Base-by-base conservation (phyloP, 352 stramenopile species). In the Phytophthora podocarpi region DNA sequence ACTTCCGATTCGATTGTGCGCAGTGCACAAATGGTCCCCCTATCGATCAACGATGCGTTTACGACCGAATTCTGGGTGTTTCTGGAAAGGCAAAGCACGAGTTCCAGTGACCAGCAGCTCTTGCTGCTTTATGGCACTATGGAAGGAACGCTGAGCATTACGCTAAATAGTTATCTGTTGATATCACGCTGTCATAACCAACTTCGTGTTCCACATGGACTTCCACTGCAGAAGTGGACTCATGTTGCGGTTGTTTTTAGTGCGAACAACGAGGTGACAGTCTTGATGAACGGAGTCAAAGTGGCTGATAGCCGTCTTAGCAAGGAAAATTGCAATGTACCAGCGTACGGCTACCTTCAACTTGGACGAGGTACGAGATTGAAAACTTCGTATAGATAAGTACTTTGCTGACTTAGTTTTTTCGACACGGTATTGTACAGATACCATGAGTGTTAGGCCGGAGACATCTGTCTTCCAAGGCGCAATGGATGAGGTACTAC, bases 51-150 rank as follows among this genome's bases (percentile, higher is more conserved):
- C 0, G 63, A 48, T 9, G 55, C 34, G 8, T 56, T 80, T 42
- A 77, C 76, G 11, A 26, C 87, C 6, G 79, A 86, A 40, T 72
- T 85, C 4, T 87, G 74, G 76, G 55, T 71, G n/a, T 58, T 47
- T 56, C 28, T 64, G 18, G 66, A 68, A 13, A 41, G 37, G 18
- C 47, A 30, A n/a, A 64, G 24, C 27, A 52, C 16, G 23, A 52
- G 24, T 20, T 36, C 4, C 4, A 31, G 13, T 45, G 9, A 6
- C 11, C n/a, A 58, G 7, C 74, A 77, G 24, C 34, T 83, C 1
- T 15, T 86, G 16, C 55, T 83, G 26, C 10, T 76, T 7, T 82
- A 74, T 27, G 74, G 74, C 21, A 64, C n/a, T 34, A 8, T 31
- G 16, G 61, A 70, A 8, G 54, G 37, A 37, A 64, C 32, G 1